Base-by-base conservation (phyloP, 805 yeast genomes). In the Starmerella apis region DNA sequence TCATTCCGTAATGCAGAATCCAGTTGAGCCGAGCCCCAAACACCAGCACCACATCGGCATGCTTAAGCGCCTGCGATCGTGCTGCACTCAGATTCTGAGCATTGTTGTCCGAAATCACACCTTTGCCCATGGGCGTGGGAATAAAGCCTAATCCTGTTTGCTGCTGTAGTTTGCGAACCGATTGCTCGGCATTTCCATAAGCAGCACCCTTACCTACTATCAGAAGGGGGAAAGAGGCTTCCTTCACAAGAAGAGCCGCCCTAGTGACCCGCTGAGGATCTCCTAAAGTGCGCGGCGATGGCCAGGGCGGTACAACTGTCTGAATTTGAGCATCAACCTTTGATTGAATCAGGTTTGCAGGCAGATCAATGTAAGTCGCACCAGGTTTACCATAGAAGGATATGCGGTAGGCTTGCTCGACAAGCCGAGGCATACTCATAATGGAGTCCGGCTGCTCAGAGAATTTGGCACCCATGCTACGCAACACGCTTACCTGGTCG, bases 41-140 rank as follows among this genome's bases (percentile, higher is more conserved):
- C 1, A 81, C 65, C 2, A 81, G 44, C 1, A 81, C 70, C 3
- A 81, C 75, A 59, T 81, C 86, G 0, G 86, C 77, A 6, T 64
- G 56, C 53, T 67, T 69, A 56, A 81, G 66, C 0, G 77, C 84
- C n/a, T 68, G 65, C 0, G 85, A 77, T 50, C 87, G 68, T 3
- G 83, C 84, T 2, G 84, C 77, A 0, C 83, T 74, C 13, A 78
- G 71, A 56, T 81, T 81, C 28, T 70, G 60, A 0, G 57, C 59
- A 35, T 65, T 62, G 3, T 63, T 55, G 59, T 81, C 88, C 2
- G 76, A 67, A 1, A 81, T 64, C 0, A 81, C 76, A 9, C 88
- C 88, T 62, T 81, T 81, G 0, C 83, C 88, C 88, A 81, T 81
- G 3, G 88, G 86, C 0, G 87, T 81, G 9, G 87, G 85, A 44